Base-by-base conservation (phyloP, 345 rosid species). In the Bruguiera sexangula region DNA sequence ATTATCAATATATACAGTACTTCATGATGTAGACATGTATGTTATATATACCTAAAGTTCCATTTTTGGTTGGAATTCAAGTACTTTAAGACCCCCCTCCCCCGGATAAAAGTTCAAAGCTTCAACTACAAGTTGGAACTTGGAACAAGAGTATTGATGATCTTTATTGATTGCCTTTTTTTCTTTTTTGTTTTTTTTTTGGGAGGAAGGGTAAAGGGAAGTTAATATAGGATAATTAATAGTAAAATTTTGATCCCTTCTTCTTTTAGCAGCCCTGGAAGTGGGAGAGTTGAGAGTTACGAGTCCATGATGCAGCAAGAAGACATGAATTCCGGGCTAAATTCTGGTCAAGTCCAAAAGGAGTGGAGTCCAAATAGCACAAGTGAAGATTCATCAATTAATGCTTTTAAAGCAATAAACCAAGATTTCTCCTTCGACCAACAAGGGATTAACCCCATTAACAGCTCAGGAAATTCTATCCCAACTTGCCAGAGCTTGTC, bases 351-450 rank as follows among this genome's bases (percentile, higher is more conserved):
- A 67, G 67, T 73, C 71, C 81, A 79, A 39, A 83, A 81, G 67
- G 85, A 81, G 0, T 81, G 87, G 86, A 84, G 82, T 63, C 75
- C 81, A 46, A 79, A 80, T 73, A 68, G 69, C 46, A 61, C 63
- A 5, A 75, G 58, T 6, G 83, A 79, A 36, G 80, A 82, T 69
- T 78, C 79, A 59, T 70, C 73, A 60, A 55, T 69, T 34, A 77
- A 58, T 56, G 64, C 51, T 21, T 81, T 76, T 36, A 81, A 76
- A 72, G 75, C 65, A 43, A 22, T 22, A 56, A 68, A 62, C 54
- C 71, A 76, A 39, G 71, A 76, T 60, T 66, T 70, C 70, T 52
- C 63, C 19, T 53, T 76, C 50, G 75, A 76, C 30, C 75, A 70
- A 22, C 75, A 60, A 31, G 37, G 64, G 67, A 59, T 54, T 37